These are phyloP conservation scores for Acanthamoeba sp. DNA, from an alignment of 208 protist genomes.

Conservation along the genomic window DNA sequence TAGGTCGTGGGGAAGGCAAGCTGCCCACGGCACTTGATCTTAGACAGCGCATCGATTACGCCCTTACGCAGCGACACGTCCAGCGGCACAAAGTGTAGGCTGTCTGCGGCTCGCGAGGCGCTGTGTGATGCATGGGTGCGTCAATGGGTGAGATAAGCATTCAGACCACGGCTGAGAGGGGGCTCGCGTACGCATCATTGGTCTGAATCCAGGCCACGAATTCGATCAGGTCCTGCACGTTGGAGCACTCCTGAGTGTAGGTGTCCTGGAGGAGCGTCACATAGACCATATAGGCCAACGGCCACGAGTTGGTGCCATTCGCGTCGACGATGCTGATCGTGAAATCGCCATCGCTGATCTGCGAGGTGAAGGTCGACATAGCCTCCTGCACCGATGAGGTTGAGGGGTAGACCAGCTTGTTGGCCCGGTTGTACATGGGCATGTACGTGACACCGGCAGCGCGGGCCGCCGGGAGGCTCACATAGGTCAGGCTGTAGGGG, in stretches of 20 bases:
- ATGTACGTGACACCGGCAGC: not conserved
- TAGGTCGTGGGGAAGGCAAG: not conserved
- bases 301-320: conserved; percentile 20
- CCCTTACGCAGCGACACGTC: not conserved
- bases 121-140: not conserved
- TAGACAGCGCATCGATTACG: not conserved
- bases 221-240: conserved; percentile 18
- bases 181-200: not conserved
- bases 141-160: not conserved
- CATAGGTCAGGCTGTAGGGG: not conserved
- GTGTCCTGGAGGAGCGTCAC: not conserved
- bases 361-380: not conserved
- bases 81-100: not conserved
- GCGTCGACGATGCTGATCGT: conserved; percentile 18
- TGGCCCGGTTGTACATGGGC: not conserved
- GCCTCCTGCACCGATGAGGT: not conserved
- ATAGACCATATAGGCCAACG: conserved; percentile 13
- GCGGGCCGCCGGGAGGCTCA: not conserved
- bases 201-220: conserved; percentile 47
- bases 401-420: not conserved
- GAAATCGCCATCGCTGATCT: not conserved
- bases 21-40: not conserved
- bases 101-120: not conserved
- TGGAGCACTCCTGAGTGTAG: not conserved
- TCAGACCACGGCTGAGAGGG: not conserved